phyloP scores from a whole-genome alignment of 2,329 filamentous ascomycete genomes.

The Plectosphaerella sp. region DNA sequence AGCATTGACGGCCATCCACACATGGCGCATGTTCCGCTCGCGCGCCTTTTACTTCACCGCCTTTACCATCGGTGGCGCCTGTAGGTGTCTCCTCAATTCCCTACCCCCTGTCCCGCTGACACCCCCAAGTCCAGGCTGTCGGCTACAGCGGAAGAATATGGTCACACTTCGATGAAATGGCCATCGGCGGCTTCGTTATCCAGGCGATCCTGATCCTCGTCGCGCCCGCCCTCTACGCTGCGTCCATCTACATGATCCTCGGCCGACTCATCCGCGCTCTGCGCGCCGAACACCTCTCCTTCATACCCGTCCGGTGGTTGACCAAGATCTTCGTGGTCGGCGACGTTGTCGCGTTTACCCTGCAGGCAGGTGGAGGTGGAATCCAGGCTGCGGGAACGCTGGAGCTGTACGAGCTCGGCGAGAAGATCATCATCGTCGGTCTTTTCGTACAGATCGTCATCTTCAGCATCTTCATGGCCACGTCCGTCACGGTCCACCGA shows the following conservation, averaged over 20 bases:
- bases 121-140: slow-evolving; percentile 10
- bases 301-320: slow-evolving; percentile 24
- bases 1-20: slow-evolving; percentile 2
- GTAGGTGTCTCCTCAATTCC: slow-evolving; percentile 3
- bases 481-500: slow-evolving; percentile 38
- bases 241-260: slow-evolving; percentile 17
- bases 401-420: slow-evolving; percentile 21
- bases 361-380: slow-evolving; percentile 33
- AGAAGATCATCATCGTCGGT: slow-evolving; percentile 45
- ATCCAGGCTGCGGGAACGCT: slow-evolving; percentile 17
- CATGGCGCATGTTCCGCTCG: slow-evolving; percentile 6
- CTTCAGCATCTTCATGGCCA: slow-evolving; percentile 47
- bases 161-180: slow-evolving; percentile 7
- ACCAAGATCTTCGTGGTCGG: slow-evolving; percentile 43
- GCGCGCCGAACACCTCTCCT: slow-evolving; percentile 10
- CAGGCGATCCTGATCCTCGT: slow-evolving; percentile 18
- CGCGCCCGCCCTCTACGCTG: slow-evolving; percentile 11
- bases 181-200: slow-evolving; percentile 14
- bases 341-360: slow-evolving; percentile 37
- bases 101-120: too few relatives aligned
- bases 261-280: slow-evolving; percentile 26
- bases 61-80: slow-evolving; percentile 10
- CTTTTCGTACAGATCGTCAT: slow-evolving; percentile 49
- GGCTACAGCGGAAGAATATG: slow-evolving; percentile 17
- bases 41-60: slow-evolving; percentile 10